Conservation (phyloP, 305 asterid genomes). For the Rubia occidens region DNA sequence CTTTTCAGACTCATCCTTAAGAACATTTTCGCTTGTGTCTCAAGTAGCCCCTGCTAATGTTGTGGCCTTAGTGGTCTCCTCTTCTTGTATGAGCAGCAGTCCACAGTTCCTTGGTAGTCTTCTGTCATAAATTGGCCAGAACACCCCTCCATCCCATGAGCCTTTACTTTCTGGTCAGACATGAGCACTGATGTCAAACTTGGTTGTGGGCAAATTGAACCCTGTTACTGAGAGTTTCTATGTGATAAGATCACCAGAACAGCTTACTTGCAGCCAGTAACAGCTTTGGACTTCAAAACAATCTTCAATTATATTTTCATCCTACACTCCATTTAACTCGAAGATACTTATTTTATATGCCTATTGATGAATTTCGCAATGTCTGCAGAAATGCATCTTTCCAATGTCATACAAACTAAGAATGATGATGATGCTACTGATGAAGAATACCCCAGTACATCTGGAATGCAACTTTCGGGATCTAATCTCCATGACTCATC, state of each 20-base stretch:
- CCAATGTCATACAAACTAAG: conserved; percentile 65
- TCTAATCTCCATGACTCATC: conserved; percentile 40
- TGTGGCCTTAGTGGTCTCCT: neutral
- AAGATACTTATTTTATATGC: neutral
- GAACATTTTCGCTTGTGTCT: neutral
- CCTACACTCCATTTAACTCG: neutral
- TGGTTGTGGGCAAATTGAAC: neutral
- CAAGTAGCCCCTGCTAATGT: no score
- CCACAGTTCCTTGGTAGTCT: neutral
- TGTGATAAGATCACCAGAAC: neutral
- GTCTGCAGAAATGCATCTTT: conserved; percentile 68
- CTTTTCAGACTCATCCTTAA: neutral
- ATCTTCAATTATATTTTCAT: neutral
- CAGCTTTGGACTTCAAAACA: neutral
- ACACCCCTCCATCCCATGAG: neutral
- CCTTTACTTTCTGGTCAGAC: neutral
- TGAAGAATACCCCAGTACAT: conserved; percentile 72
- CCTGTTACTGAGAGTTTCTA: neutral
- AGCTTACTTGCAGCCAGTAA: neutral
- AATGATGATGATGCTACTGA: conserved; percentile 54
- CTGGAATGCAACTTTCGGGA: conserved; percentile 54
- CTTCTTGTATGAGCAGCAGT: neutral
- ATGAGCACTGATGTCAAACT: neutral
- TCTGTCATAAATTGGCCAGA: neutral
- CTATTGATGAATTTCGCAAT: conserved; percentile 21